Percentiles rank a stretch among this genome's conserved stretches.
phyloP scores from a whole-genome alignment of 805 yeast species.

The Metschnikowia dekortorum region DNA sequence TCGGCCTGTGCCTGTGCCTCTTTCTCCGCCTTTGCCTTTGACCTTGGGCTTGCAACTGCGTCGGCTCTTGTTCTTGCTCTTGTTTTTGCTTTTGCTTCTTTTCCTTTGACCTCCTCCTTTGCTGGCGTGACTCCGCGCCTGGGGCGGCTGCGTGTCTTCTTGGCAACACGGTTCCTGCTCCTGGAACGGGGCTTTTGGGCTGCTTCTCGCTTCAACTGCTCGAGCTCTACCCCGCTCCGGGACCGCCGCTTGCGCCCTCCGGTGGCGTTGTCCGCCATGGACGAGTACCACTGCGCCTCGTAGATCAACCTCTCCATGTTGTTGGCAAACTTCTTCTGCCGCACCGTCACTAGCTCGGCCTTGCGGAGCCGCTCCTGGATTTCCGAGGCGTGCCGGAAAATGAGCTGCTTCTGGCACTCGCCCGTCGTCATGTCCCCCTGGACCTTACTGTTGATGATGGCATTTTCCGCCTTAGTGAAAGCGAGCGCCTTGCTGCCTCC shows the following conservation, averaged over 20 bases:
- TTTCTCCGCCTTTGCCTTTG: too few species aligned
- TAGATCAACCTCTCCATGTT: slow-evolving; percentile 31
- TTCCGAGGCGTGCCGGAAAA: slow-evolving; percentile 22
- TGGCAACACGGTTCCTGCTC: background rate
- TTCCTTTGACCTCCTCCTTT: too few species aligned
- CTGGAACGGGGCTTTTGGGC: slow-evolving; percentile 3
- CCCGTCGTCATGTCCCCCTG: slow-evolving; percentile 13
- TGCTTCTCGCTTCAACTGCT: slow-evolving; percentile 10
- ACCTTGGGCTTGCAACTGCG: too few species aligned
- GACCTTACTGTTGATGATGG: slow-evolving; percentile 16
- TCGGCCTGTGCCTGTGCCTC: too few species aligned
- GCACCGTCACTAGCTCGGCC: slow-evolving; percentile 20
- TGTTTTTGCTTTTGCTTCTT: too few species aligned
- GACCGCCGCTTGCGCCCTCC: slow-evolving; percentile 14
- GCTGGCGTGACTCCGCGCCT: too few species aligned
- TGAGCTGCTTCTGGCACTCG: slow-evolving; percentile 17
- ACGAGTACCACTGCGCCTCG: slow-evolving; percentile 37
- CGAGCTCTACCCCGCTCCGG: slow-evolving; percentile 14
- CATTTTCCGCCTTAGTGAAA: slow-evolving; percentile 25
- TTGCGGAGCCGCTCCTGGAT: slow-evolving; percentile 21
- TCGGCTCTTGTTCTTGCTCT: too few species aligned
- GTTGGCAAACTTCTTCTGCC: slow-evolving; percentile 27
- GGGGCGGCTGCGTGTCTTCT: too few species aligned
- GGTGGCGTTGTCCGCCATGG: slow-evolving; percentile 16
- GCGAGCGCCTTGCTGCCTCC: slow-evolving; percentile 15